Percentiles rank a stretch among this genome's conserved stretches.
phyloP scores from a whole-genome alignment of 192 early-diverging fungal genomes.

The Coemansia sp. region DNA sequence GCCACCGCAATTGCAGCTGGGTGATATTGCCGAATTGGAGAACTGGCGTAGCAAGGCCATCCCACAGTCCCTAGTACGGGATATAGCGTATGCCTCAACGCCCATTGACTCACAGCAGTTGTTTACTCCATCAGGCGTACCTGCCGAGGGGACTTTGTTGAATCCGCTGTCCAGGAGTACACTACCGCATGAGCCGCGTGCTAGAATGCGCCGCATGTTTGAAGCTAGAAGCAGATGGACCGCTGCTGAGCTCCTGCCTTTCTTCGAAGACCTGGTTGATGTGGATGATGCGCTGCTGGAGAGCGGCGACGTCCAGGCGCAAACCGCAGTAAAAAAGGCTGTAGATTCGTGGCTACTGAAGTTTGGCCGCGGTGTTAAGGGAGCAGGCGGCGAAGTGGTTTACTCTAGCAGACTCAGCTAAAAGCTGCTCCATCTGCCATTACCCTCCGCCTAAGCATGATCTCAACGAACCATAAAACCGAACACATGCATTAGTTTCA shows the following conservation, averaged over 20 bases:
- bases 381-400: slow-evolving; percentile 29
- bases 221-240: slow-evolving; percentile 34
- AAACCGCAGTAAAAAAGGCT: slow-evolving; percentile 19
- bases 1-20: slow-evolving; percentile 41
- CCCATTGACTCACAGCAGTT: slow-evolving; percentile 24
- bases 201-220: slow-evolving; percentile 40
- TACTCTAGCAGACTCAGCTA: slow-evolving; percentile 41
- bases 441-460: no score
- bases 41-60: slow-evolving; percentile 31
- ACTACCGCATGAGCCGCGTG: slow-evolving; percentile 31
- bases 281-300: slow-evolving; percentile 25
- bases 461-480: no score
- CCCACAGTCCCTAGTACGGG: slow-evolving; percentile 35
- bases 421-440: not conserved
- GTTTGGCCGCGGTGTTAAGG: slow-evolving; percentile 33
- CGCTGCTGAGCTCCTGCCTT: slow-evolving; percentile 29
- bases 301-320: slow-evolving; percentile 8
- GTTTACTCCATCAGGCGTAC: slow-evolving; percentile 14
- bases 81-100: slow-evolving; percentile 38
- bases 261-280: slow-evolving; percentile 50
- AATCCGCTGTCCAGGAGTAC: slow-evolving; percentile 25
- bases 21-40: not conserved
- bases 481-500: no score
- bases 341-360: slow-evolving; percentile 44
- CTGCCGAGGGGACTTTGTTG: slow-evolving; percentile 16